Conservation (phyloP, 2,329 filamentous ascomycete species). For the Grosmannia serpens region DNA sequence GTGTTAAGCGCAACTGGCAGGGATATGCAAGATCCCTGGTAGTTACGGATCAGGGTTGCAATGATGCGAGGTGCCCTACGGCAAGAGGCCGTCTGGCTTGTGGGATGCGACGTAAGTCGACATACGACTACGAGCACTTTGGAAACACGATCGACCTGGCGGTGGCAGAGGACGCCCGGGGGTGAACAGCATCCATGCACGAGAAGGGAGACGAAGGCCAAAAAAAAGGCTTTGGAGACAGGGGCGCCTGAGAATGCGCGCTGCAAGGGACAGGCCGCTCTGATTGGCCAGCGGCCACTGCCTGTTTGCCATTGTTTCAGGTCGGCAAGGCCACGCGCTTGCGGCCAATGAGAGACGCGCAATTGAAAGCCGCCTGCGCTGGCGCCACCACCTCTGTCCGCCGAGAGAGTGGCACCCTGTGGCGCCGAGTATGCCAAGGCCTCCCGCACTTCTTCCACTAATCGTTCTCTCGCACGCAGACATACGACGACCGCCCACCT, state of each 20-base stretch:
- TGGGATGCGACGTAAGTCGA: not conserved
- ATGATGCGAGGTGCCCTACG: not conserved
- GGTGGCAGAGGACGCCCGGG: too few species aligned
- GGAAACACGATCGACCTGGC: not conserved
- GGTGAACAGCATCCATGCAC: not conserved
- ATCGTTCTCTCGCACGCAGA: not conserved
- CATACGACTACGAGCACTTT: not conserved
- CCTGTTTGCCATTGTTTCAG: conserved; percentile 8
- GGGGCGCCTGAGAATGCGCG: not conserved
- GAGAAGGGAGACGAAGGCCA: not conserved
- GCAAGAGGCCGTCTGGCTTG: not conserved
- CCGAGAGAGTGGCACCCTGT: not conserved
- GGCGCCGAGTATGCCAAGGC: not conserved
- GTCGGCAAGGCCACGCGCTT: not conserved
- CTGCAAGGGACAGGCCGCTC: not conserved
- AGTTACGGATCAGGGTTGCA: not conserved
- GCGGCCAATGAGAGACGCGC: not conserved
- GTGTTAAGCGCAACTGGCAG: too few species aligned
- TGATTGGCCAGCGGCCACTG: conserved; percentile 3
- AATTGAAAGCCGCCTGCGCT: not conserved
- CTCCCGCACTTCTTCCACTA: too few species aligned
- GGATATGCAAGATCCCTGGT: too few species aligned
- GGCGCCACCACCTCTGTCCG: not conserved
- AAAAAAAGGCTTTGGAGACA: not conserved
- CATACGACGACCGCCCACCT: not conserved